These are phyloP conservation scores for Pachyrhizus erosus DNA, from an alignment of 306 rosid genomes.

Conservation along the genomic window DNA sequence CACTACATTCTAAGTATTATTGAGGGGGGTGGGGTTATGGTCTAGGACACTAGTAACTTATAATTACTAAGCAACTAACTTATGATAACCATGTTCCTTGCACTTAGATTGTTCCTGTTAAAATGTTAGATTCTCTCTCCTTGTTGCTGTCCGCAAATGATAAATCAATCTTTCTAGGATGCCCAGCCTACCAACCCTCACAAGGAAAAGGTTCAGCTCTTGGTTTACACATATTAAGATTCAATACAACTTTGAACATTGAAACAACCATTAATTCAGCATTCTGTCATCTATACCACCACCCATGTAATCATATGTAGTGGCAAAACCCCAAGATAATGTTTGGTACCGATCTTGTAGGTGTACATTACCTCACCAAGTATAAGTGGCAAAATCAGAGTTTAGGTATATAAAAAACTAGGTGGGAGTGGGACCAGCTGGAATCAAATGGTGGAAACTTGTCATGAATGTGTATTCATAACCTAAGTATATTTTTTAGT, in stretches of 20 bases:
- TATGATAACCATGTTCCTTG: not conserved
- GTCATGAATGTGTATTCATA: not conserved
- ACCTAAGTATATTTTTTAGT: not conserved
- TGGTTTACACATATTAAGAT: not conserved
- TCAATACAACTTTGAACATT: not conserved
- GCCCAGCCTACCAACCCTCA: not conserved
- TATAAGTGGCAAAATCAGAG: not conserved
- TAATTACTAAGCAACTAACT: not conserved
- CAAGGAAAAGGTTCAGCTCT: conserved; percentile 6
- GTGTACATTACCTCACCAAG: not conserved
- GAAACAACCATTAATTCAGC: not conserved
- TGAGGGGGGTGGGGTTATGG: not conserved
- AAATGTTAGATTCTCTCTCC: not conserved
- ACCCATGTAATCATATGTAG: not conserved
- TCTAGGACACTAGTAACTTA: not conserved
- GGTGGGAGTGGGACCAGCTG: not conserved
- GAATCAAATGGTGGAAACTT: not conserved
- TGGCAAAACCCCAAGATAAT: not conserved
- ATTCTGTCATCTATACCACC: not conserved
- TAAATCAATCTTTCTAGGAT: not conserved
- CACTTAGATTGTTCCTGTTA: not conserved
- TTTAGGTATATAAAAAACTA: no score
- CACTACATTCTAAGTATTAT: not conserved
- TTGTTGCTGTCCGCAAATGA: not conserved
- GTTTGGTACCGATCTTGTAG: not conserved